Percentiles rank a stretch among this genome's conserved stretches.
phyloP scores from a whole-genome alignment of 345 rosid species.

The Citrus trifoliata region DNA sequence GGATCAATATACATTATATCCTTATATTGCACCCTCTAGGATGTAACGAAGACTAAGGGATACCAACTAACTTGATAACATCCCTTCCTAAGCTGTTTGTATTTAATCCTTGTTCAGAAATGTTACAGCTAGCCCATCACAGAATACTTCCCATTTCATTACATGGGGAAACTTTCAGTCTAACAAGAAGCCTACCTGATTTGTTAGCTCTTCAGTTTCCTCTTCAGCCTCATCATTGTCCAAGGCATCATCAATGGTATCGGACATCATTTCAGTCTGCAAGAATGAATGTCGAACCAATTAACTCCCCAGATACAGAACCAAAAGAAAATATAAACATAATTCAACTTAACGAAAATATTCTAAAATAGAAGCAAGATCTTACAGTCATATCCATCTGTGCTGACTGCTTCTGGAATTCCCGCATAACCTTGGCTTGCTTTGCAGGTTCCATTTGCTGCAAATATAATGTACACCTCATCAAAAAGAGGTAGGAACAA shows the following conservation, averaged over 20 bases:
- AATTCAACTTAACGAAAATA: background rate
- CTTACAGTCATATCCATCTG: conserved; percentile 98
- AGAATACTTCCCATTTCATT: background rate
- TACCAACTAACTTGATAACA: background rate
- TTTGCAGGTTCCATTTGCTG: conserved; percentile 97
- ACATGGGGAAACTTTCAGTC: background rate
- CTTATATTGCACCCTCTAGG: background rate
- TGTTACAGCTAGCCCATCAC: background rate
- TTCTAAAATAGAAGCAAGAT: conserved; percentile 14
- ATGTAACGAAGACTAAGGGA: background rate
- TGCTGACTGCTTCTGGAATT: conserved; percentile 92
- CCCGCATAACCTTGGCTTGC: conserved; percentile 71
- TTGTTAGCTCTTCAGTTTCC: conserved; percentile 90
- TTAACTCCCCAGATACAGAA: conserved; percentile 15
- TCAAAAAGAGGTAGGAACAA: background rate
- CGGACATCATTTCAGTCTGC: conserved; percentile 98
- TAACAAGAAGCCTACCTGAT: conserved; percentile 50
- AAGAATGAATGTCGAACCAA: conserved; percentile 16
- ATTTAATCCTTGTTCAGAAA: background rate
- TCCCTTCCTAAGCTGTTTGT: background rate
- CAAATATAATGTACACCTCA: conserved; percentile 15
- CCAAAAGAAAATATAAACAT: background rate
- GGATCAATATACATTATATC: background rate
- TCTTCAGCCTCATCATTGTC: conserved; percentile 95
- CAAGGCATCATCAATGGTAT: conserved; percentile 80